Base-by-base conservation (phyloP, 495 filamentous ascomycete species). In the Durotheca rogersii region DNA sequence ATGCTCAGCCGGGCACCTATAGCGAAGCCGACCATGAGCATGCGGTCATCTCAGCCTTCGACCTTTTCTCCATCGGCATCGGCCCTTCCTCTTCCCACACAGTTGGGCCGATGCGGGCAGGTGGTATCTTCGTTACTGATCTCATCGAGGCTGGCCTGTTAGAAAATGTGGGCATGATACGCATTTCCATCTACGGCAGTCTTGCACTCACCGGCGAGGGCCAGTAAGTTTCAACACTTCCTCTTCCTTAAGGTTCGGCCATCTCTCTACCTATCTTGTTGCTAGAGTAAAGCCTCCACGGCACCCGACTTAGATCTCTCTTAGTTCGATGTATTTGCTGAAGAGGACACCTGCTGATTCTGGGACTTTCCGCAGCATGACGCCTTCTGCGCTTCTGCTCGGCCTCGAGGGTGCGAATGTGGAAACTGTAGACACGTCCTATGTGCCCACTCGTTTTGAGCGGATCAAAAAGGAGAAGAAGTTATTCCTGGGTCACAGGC, bases 151-250 rank as follows among this genome's bases (percentile, higher is more conserved):
- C 66, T 16, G 58, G 56, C 11, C 43, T 68, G 6, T 57, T 68
- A 18, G 38, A 60, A 14, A 59, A 64, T 34, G 64, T 68, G 33
- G 50, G 65, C 47, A 67, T 57, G 47, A 67, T 68, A 41, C 66
- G 59, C 37, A 62, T 68, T 35, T 59, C 64, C 0, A 62, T 68
- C 7, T 68, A 68, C 39, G 66, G 66, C 32, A 67, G 64, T 44
- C 64, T 68, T 53, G 66, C 66, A 14, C 64, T 68, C 31, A 68
- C 66, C 1, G 66, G 66, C 34, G 66, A 68, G 51, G 66, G 66
- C 31, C 66, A 68, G 55, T 53, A 65, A 9, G 59, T 55, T 14
- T 25, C n/a, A 20, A 27, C 19, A 17, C 17, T 15, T 46, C 11
- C 7, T 23, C 6, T 21, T 35, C n/a, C 5, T 27, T 9, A 27